Evolutionary conservation across 306 rosid species (phyloP).

Genomic region (Arachis hypogaea): DNA sequence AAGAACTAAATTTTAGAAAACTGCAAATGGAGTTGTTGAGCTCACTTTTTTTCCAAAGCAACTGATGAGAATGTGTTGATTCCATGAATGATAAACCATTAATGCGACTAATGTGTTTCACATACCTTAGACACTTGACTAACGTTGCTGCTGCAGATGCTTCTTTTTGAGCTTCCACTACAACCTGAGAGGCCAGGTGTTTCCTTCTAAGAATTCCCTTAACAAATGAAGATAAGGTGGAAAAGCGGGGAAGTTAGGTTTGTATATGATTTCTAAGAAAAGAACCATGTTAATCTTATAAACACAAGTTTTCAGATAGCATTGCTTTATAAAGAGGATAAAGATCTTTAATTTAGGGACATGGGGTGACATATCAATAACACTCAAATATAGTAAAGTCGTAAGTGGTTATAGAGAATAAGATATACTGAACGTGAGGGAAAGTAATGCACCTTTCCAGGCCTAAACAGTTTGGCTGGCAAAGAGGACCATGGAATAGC

Average conservation of each 20-base stretch:
- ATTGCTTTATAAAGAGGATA: not conserved
- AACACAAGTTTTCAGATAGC: not conserved
- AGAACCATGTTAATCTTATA: not conserved
- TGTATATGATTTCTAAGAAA: slow-evolving; percentile 13
- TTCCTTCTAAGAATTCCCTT: slow-evolving; percentile 89
- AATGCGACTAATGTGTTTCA: not conserved
- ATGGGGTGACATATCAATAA: not conserved
- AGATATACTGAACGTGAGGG: not conserved
- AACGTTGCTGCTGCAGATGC: slow-evolving; percentile 70
- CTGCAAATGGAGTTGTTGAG: not conserved
- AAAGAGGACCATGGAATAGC: slow-evolving; percentile 65
- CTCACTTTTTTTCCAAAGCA: not conserved
- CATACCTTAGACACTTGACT: slow-evolving; percentile 80
- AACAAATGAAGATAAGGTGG: slow-evolving; percentile 34
- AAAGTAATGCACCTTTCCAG: slow-evolving; percentile 67
- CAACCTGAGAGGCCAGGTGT: slow-evolving; percentile 77
- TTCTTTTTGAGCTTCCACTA: slow-evolving; percentile 86
- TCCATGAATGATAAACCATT: slow-evolving; percentile 20
- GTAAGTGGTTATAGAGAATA: not conserved
- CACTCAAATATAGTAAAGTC: not conserved
- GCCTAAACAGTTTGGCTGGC: slow-evolving; percentile 68
- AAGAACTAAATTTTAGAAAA: not conserved
- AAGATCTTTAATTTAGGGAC: not conserved
- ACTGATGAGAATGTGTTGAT: slow-evolving; percentile 3
- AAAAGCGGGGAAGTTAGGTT: slow-evolving; percentile 16